Base-by-base conservation (phyloP, 768 basidiomycete genomes). In the Amanita muscaria region DNA sequence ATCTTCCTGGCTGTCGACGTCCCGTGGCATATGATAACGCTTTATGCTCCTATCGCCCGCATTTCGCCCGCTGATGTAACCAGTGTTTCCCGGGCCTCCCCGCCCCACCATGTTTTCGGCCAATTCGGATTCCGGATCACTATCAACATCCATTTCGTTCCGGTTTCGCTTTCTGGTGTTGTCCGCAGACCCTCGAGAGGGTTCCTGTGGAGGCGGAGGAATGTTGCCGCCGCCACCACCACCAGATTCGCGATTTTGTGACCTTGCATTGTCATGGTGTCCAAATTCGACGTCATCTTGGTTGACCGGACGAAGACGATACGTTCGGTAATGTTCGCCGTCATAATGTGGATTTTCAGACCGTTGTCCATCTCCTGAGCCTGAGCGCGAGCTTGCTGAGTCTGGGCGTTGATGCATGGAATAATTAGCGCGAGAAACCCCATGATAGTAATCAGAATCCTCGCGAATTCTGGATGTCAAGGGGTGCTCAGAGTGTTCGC, bases 111-210 rank as follows among this genome's bases (percentile, higher is more conserved):
- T 6, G 48, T 53, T 60, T 60, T 21, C 55, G 64, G 51, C 64
- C 68, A 58, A 74, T 21, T 46, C 73, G 64, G 72, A 66, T 22
- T 46, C 73, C 63, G 72, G 68, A 22, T 73, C 73, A 36, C 63
- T 74, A 44, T 79, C 78, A 38, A 74, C 66, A 32, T 83, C 80
- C 77, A 80, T 77, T 43, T 83, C 80, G 40, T 72, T 72, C 48
- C 77, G 68, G 50, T 64, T 68, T 45, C 80, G 70, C 57, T 80
- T 83, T 58, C 76, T 73, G 31, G 70, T 59, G 6, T 23, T 24
- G 37, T 74, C 74, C 55, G 64, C 52, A 56, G 62, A 51, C 45
- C 66, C 60, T 27, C 61, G 68, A 49, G 58, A 62, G 58, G 66
- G 71, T 53, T 68, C 68, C 51, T 66, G 56, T 49, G 58, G 48